Evolutionary conservation across 495 filamentous ascomycete genomes (phyloP), one percentile per base, ranked within the genome.

Genomic region (Daldinia vernicosa): DNA sequence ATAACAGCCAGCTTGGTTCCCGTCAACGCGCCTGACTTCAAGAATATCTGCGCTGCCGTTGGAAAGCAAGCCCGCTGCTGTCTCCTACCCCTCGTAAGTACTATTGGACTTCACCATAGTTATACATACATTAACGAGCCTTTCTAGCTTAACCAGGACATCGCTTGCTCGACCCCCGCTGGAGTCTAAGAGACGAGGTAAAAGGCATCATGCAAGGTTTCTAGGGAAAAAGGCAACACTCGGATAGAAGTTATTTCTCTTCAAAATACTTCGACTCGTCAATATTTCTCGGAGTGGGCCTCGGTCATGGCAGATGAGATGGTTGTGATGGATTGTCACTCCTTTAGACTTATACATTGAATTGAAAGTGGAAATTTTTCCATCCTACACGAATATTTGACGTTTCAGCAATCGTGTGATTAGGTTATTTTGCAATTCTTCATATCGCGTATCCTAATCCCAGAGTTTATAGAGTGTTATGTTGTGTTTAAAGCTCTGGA

Each of bases 31-130:
- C 3, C 8, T 3, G 32, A 55, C 19, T 78, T 78, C 61, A 2
- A 60, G 43, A 9, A 1, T 0, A 59, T 68, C 60, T 78, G 76
- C 37, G 71, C 71, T 11, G 1, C 9, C 1, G 43, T 55, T 19
- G 74, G 76, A 30, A 64, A 70, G 54, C 67, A 63, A 6, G 74
- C 76, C 51, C 72, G 70, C 55, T 78, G 76, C 76, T 78, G 76
- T 28, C 59, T 71, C 35, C 32, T 78, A 64, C 76, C 76, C 11
- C 32, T 78, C 27, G 76, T 78, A 72, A 75, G 76, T 66, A 28
- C 3, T n/a, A 6, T 5, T 15, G 8, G 1, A 9, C 15, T 32
- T 22, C 4, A 47, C 40, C 6, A 14, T 2, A 22, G 30, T 14
- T 30, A 6, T 11, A 14, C n/a, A 11, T 11, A 64, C 7, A 27